phyloP scores from a whole-genome alignment of 2,329 filamentous ascomycete genomes.

The Cladosporium sp. region DNA sequence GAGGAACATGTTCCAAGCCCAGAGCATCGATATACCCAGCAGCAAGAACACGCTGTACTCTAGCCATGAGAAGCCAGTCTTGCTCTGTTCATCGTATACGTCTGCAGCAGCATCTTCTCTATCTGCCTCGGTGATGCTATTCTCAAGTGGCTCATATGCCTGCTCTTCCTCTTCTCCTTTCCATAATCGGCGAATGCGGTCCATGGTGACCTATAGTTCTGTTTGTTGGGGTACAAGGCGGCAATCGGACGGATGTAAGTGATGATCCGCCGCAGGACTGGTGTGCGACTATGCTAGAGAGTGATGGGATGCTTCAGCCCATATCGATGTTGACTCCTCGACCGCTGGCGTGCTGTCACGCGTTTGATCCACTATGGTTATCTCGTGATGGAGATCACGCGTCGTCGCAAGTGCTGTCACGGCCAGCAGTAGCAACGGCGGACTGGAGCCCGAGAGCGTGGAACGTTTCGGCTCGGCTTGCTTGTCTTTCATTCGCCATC shows the following conservation, averaged over 20 bases:
- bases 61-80: conserved; percentile 67
- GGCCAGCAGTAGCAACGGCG: too few species aligned
- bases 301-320: background rate
- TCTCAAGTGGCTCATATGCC: conserved; percentile 27
- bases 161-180: conserved; percentile 27
- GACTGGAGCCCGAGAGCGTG: background rate
- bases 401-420: background rate
- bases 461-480: background rate
- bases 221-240: background rate
- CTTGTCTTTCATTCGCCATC: background rate
- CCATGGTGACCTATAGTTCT: conserved; percentile 14
- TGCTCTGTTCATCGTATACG: conserved; percentile 5
- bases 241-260: background rate
- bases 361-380: conserved; percentile 6
- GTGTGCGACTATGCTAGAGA: background rate
- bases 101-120: conserved; percentile 10
- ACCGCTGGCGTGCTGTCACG: conserved; percentile 5
- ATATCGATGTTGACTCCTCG: background rate
- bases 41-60: conserved; percentile 83
- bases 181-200: conserved; percentile 26
- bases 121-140: conserved; percentile 20
- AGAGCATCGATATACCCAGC: conserved; percentile 89
- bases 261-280: background rate
- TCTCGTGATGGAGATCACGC: conserved; percentile 4
- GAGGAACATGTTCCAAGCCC: conserved; percentile 99